These are phyloP conservation scores for Sextonia rubra DNA, from an alignment of 164 flowering plant species.

Conservation along the genomic window DNA sequence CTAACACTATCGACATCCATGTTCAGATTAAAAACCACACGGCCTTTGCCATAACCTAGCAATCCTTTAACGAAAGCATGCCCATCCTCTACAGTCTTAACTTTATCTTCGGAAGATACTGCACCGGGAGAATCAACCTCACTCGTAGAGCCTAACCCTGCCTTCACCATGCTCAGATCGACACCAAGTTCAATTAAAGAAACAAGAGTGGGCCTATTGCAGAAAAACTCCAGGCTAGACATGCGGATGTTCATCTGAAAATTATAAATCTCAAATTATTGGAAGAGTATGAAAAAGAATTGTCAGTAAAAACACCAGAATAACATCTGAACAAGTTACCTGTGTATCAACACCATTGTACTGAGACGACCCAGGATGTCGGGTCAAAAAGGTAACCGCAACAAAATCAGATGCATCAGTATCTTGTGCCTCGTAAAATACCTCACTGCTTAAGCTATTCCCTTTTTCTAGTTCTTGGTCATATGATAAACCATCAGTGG, in stretches of 20 bases:
- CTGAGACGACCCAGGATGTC: conserved; percentile 59
- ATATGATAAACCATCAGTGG: conserved; percentile 29
- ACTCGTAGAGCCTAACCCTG: conserved; percentile 15
- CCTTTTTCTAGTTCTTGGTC: conserved; percentile 42
- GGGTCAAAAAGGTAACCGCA: conserved; percentile 52
- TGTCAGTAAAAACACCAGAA: not conserved
- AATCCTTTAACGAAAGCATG: conserved; percentile 69
- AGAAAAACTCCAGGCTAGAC: conserved; percentile 91
- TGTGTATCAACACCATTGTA: conserved; percentile 89
- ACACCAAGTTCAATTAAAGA: conserved; percentile 87
- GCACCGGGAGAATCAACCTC: conserved; percentile 17
- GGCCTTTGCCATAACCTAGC: conserved; percentile 89
- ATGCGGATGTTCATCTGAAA: conserved; percentile 87
- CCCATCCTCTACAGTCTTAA: conserved; percentile 45
- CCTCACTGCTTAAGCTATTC: conserved; percentile 38
- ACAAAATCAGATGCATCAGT: conserved; percentile 74
- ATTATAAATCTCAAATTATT: not conserved
- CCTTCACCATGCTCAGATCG: conserved; percentile 46
- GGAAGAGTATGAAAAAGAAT: not conserved
- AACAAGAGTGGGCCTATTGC: conserved; percentile 92
- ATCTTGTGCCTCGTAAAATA: conserved; percentile 72
- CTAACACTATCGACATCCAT: conserved; percentile 91
- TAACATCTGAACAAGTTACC: conserved; percentile 34
- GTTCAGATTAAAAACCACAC: conserved; percentile 69
- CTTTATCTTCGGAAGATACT: conserved; percentile 31